These are phyloP conservation scores for Posidonia oceanica DNA, from an alignment of 116 monocot species.

Conservation along the genomic window DNA sequence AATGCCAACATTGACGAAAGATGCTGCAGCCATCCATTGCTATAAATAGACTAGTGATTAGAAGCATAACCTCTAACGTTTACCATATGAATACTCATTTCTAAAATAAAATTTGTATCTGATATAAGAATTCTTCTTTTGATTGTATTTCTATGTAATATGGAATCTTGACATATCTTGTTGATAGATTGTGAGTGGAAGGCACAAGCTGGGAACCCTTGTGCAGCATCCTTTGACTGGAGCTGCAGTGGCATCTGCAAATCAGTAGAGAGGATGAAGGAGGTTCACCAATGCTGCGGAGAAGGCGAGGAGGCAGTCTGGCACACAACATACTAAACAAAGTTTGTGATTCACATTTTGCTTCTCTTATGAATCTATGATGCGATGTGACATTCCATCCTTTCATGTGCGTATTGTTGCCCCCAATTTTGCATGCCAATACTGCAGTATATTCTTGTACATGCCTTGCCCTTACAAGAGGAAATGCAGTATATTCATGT, in stretches of 20 bases:
- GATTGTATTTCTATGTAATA: background rate
- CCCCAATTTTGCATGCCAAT: background rate
- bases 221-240: constrained; percentile 46
- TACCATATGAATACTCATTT: too few species aligned
- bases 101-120: too few species aligned
- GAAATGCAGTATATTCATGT: background rate
- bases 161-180: background rate
- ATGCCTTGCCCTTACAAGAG: background rate
- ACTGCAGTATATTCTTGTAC: background rate
- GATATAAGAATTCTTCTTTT: too few species aligned
- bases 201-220: constrained; percentile 29
- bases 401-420: background rate
- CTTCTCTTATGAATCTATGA: background rate
- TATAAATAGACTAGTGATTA: too few species aligned
- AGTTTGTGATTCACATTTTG: too few species aligned
- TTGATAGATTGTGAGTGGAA: constrained; percentile 42
- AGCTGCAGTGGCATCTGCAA: constrained; percentile 44
- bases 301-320: constrained; percentile 26
- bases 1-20: too few species aligned
- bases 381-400: background rate
- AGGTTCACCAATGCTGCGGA: constrained; percentile 36
- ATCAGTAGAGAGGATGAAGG: constrained; percentile 35
- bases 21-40: too few species aligned
- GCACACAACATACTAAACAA: constrained; percentile 18
- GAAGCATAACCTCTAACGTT: too few species aligned